A percentile compares a stretch with the other conserved stretches of the same genome.
Evolutionary conservation across 179 eudicot genomes (phyloP).

Genomic region (Spergularia azorica): DNA sequence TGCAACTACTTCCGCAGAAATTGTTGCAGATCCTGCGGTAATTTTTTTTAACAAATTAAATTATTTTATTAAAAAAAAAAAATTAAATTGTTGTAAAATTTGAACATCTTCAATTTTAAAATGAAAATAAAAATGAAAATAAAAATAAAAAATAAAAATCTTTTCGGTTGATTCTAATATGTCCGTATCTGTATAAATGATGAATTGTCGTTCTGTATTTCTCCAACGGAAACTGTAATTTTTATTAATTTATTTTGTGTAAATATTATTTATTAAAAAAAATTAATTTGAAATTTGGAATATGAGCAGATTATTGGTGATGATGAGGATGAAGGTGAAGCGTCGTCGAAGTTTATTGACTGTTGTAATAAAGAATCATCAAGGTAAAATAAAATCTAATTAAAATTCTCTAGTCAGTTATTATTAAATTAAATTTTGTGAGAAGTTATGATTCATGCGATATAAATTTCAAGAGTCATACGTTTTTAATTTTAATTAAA

Average conservation of each 20-base stretch:
- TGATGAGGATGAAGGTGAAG: constrained; percentile 26
- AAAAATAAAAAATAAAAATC: too few species aligned
- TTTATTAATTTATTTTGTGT: neutral
- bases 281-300: neutral
- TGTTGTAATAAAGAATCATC: constrained; percentile 22
- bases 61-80: neutral
- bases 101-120: too few species aligned
- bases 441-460: neutral
- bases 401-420: too few species aligned
- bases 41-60: neutral
- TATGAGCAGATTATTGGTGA: constrained; percentile 25
- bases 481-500: constrained; percentile 16
- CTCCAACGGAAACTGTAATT: neutral
- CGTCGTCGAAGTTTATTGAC: constrained; percentile 31
- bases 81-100: constrained; percentile 7
- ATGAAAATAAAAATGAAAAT: too few species aligned
- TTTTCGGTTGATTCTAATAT: neutral
- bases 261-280: neutral
- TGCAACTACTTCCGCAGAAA: neutral
- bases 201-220: constrained; percentile 5
- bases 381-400: constrained; percentile 29
- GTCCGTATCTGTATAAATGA: neutral
- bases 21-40: constrained; percentile 54
- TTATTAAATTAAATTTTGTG: too few species aligned
- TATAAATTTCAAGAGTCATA: constrained; percentile 2